Evolutionary conservation across 1,284 basidiomycete genomes (phyloP).

Genomic region (Trichosporon sp.): DNA sequence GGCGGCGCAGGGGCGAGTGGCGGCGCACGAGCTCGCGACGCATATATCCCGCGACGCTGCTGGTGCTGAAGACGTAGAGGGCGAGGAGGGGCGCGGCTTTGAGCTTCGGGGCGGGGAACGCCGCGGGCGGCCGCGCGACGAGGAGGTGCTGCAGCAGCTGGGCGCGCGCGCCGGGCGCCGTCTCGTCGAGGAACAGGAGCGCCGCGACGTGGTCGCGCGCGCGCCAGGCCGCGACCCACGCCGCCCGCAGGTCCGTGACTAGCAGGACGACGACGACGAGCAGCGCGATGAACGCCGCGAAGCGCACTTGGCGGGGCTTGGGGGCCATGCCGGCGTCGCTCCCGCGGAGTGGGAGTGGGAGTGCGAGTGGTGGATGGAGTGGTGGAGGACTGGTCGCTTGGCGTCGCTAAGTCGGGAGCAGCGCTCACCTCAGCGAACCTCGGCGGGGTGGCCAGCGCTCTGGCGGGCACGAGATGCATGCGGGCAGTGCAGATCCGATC

Average conservation of each 20-base stretch:
- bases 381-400: too few relatives aligned
- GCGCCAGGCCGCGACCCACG: neutral
- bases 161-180: neutral
- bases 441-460: too few relatives aligned
- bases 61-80: neutral
- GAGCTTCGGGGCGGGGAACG: neutral
- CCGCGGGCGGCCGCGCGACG: neutral
- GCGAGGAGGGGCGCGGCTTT: neutral
- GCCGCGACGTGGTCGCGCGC: neutral
- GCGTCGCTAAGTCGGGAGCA: neutral
- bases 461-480: too few relatives aligned
- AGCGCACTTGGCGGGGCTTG: neutral
- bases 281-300: neutral
- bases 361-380: neutral
- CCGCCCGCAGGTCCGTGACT: neutral
- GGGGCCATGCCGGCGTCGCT: neutral
- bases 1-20: neutral
- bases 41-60: neutral
- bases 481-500: too few relatives aligned
- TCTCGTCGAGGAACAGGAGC: neutral
- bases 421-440: too few relatives aligned
- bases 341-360: too few relatives aligned
- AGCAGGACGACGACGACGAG: neutral
- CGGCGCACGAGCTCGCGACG: neutral
- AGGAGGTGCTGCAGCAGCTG: neutral